Evolutionary conservation across 140 eudicot species (phyloP), one percentile per base, ranked within the genome.

Genomic region (Stevia rebaudiana): DNA sequence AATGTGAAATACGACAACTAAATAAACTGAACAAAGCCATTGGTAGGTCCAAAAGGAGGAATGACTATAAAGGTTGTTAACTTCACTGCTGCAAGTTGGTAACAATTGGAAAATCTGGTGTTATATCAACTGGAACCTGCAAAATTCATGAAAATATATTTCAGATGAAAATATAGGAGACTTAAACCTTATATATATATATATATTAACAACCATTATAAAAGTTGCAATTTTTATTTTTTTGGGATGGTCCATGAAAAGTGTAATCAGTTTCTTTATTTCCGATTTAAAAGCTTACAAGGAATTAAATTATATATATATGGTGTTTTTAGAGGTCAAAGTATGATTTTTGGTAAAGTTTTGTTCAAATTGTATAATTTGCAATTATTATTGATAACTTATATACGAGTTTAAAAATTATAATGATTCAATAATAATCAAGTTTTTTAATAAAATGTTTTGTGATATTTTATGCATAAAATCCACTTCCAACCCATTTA

Each of bases 101-200:
- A 42, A 60, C 91, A 57, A 87, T 69, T 15, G 95, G 83, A 75
- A 87, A 91, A 44, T 78, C 76, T 1, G 96, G 98, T 69, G 77
- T 72, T 67, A 91, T 87, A 72, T 91, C 98, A 73, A 91, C 96
- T 0, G 98, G 96, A 67, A 91, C 96, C 96, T 91, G 95, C 48
- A 69, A 4, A 7, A 12, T 9, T 12, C 15, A 69, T 4, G 23
- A 41, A 61, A 16, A 9, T 10, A 16, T 51, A 36, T 39, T 39
- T 72, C 49, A 48, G 24, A 66, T 50, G 49, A 52, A 35, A 43
- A 16, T 40, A 50, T 58, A 59, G 16, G 56, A 7, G n/a, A 48
- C 61, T 57, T 10, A 8, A 23, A 44, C 35, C 19, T 16, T 5
- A 28, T 44, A 31, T 13, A 31, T 46, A 64, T 18, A n/a, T 66